Conservation (phyloP, 768 basidiomycete genomes). For the Trametes elegans region DNA sequence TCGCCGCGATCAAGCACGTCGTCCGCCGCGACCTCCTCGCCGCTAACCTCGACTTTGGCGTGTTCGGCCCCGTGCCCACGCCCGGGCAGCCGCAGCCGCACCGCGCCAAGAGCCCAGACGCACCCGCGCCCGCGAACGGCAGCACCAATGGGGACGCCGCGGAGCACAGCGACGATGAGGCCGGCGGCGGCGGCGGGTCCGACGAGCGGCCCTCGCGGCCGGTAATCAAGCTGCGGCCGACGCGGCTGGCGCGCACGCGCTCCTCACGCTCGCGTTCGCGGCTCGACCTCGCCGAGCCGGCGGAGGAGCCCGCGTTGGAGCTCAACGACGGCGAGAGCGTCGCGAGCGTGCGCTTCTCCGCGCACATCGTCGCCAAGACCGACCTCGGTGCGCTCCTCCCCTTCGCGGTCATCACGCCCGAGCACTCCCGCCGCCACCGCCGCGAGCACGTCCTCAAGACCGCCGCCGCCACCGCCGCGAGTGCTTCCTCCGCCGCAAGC, state of each 20-base stretch:
- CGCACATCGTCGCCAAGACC: constrained; percentile 58
- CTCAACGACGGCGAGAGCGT: constrained; percentile 68
- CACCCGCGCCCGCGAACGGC: neutral
- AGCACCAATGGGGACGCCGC: constrained; percentile 11
- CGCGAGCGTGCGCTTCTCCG: constrained; percentile 76
- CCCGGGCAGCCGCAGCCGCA: no score
- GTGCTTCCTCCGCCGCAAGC: constrained; percentile 27
- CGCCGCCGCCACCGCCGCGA: constrained; percentile 37
- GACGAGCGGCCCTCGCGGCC: constrained; percentile 63
- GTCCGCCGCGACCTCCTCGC: constrained; percentile 65
- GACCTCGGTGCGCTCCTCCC: constrained; percentile 63
- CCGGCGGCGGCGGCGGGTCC: no score
- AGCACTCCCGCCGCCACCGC: constrained; percentile 45
- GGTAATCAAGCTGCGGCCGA: constrained; percentile 68
- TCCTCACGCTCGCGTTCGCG: constrained; percentile 73
- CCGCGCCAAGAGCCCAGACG: constrained; percentile 10
- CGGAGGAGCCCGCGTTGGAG: constrained; percentile 52
- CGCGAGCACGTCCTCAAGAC: constrained; percentile 22
- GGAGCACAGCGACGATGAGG: constrained; percentile 16
- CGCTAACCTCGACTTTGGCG: constrained; percentile 73
- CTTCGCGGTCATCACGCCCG: constrained; percentile 79
- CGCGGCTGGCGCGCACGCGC: constrained; percentile 39
- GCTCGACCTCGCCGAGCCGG: constrained; percentile 58
- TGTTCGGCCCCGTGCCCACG: constrained; percentile 51
- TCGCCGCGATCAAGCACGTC: constrained; percentile 67